Base-by-base conservation (phyloP, 192 early-diverging fungal genomes). In the Podila clonocystis region DNA sequence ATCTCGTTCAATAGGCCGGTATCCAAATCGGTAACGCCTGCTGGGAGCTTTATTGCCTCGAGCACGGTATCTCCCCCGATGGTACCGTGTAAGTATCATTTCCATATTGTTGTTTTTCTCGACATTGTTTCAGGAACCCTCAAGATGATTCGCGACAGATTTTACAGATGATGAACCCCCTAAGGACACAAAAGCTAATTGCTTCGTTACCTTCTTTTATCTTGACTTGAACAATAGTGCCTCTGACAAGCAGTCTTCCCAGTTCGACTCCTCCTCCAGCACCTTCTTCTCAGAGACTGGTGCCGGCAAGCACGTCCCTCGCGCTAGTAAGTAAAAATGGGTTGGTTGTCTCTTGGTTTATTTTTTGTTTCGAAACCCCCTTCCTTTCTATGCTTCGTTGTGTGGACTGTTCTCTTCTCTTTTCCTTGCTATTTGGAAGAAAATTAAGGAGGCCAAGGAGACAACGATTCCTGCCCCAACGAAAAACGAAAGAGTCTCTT, bases 21-120 rank as follows among this genome's bases (percentile, higher is more conserved):
- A 97, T 99, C 84, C 98, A 99, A 89, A 99, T 99, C 84, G 98
- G 98, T 96, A 98, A 98, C 92, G 95, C 97, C 91, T 99, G 98
- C 87, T 99, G 98, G 98, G 98, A 99, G 90, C 94, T 99, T 89
- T 93, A 92, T 87, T 95, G 91, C 82, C 89, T 92, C 70, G 98
- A 99, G 87, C 98, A 99, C 93, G 97, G 97, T 79, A 97, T 99
- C 84, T 65, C 77, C 13, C 77, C 77, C 22, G 77, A 80, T 65
- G 77, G 77, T 73, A 80, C 77, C 75, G 72, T 75, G 84, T 85
- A 75, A 79, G 80, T 82, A 75, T 65, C 50, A 22, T 15, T 8
- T 61, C 52, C 50, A 7, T 29, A 48, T 8, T 38, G 3, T 41
- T 30, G 9, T 33, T 38, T 15, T 15, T 59, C 9, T 19, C 31